Base-by-base conservation (phyloP, 2,329 filamentous ascomycete genomes). In the Trichophyton simii region DNA sequence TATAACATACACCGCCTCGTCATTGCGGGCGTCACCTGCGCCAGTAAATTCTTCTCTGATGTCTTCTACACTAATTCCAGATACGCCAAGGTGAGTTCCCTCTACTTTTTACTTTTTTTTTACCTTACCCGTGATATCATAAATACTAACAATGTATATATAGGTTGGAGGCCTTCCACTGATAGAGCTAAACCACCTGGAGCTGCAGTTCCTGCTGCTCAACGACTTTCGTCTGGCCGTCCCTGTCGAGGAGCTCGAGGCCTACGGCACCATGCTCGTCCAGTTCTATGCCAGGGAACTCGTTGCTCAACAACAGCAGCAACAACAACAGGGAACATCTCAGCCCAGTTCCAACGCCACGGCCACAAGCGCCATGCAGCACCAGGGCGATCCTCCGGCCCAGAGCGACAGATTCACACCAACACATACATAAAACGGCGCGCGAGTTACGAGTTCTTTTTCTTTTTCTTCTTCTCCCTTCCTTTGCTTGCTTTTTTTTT, bases 41-140 rank as follows among this genome's bases (percentile, higher is more conserved):
- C 94, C 3, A 97, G 92, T 83, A 99, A 99, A 75, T 99, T 97
- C 80, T 99, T 99, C 76, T 97, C 92, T 3, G 85, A 99, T 76
- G 92, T 97, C 46, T 99, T 99, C 70, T 99, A 97, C 73, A 99
- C 94, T 8, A 99, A 99, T 75, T 97, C 94, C 61, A 84, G 94
- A 85, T 99, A 99, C 73, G 94, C 94, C 63, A 99, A 97, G 88
- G 94, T 96, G 80, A 65, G 80, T 22, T 22, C 22, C 31, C 31
- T 77, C 15, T 20, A 4, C 18, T 20, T 59, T 36, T 36, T 22
- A 22, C 36, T 42, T n/a, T 22, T 22, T 22, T 18, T 18, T 18
- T 18, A n/a, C 6, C 34, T 28, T 46, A 52, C 48, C 64, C 69
- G 38, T 15, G 18, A 18, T 18, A 18, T 65, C 34, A 22, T 22